phyloP scores from a whole-genome alignment of 1,139 yeast species.

The Insectozyma bohioensis region DNA sequence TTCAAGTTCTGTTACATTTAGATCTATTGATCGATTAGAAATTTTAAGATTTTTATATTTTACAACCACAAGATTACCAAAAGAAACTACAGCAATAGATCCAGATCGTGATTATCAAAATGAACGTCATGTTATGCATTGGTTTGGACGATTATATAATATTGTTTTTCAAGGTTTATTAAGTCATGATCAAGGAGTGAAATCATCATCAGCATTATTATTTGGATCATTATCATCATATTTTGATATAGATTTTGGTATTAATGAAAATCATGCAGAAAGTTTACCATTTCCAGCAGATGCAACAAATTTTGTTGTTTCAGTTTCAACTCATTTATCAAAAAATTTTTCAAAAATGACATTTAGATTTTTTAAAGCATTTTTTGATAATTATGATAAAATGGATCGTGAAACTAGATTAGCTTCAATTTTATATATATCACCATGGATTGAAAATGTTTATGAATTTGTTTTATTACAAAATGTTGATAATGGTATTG shows the following conservation, averaged over 20 bases:
- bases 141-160: slow-evolving; percentile 63
- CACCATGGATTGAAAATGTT: slow-evolving; percentile 80
- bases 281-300: slow-evolving; percentile 75
- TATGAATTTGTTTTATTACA: slow-evolving; percentile 55
- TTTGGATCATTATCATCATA: slow-evolving; percentile 63
- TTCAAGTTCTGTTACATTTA: slow-evolving; percentile 47
- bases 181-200: slow-evolving; percentile 56
- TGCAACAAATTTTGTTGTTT: slow-evolving; percentile 61
- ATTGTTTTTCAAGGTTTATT: slow-evolving; percentile 69
- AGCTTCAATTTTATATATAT: slow-evolving; percentile 52
- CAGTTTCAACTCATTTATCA: slow-evolving; percentile 61
- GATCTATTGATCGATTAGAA: slow-evolving; percentile 63
- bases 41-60: slow-evolving; percentile 69
- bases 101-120: slow-evolving; percentile 24
- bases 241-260: slow-evolving; percentile 62
- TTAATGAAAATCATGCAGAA: slow-evolving; percentile 54
- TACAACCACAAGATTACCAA: slow-evolving; percentile 54
- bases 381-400: slow-evolving; percentile 55
- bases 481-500: slow-evolving; percentile 59
- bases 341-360: slow-evolving; percentile 59
- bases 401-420: slow-evolving; percentile 33
- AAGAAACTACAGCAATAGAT: slow-evolving; percentile 17
- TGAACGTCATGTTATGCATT: slow-evolving; percentile 25
- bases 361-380: slow-evolving; percentile 58
- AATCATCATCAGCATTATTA: slow-evolving; percentile 63